Evolutionary conservation across 2,329 filamentous ascomycete species (phyloP).

Genomic region (Verruconis gallopava): DNA sequence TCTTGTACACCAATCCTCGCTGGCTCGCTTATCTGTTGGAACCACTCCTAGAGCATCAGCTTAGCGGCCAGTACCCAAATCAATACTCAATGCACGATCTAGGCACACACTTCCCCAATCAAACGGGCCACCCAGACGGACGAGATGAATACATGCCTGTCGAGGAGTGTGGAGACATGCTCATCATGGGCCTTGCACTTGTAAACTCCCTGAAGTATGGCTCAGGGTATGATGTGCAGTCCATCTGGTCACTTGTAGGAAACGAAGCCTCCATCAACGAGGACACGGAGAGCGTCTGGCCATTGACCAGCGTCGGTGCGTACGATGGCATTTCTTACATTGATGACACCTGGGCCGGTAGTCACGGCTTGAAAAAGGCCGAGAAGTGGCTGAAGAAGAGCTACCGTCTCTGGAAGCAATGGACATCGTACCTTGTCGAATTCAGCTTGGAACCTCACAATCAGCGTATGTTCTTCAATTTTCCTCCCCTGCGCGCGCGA

Average conservation of each 20-base stretch:
- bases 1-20: conserved; percentile 69
- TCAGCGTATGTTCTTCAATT: conserved; percentile 47
- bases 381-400: conserved; percentile 54
- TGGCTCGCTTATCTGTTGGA: conserved; percentile 72
- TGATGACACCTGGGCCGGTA: conserved; percentile 48
- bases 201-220: conserved; percentile 60
- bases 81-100: conserved; percentile 69
- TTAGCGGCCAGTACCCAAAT: conserved; percentile 75
- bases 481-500: too few species aligned
- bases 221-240: conserved; percentile 41
- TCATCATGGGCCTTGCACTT: conserved; percentile 69
- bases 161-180: conserved; percentile 69
- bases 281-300: conserved; percentile 28
- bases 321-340: conserved; percentile 43
- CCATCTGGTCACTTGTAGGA: conserved; percentile 42
- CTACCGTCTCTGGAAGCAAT: conserved; percentile 61
- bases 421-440: conserved; percentile 67
- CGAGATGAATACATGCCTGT: conserved; percentile 64
- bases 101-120: conserved; percentile 59
- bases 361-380: conserved; percentile 41
- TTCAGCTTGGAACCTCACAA: conserved; percentile 61
- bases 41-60: conserved; percentile 67
- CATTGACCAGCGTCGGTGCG: conserved; percentile 35
- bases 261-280: conserved; percentile 10
- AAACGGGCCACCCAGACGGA: conserved; percentile 60